These are phyloP conservation scores for Fusarium oxysporum DNA, from an alignment of 2,329 filamentous ascomycete genomes.

Conservation along the genomic window DNA sequence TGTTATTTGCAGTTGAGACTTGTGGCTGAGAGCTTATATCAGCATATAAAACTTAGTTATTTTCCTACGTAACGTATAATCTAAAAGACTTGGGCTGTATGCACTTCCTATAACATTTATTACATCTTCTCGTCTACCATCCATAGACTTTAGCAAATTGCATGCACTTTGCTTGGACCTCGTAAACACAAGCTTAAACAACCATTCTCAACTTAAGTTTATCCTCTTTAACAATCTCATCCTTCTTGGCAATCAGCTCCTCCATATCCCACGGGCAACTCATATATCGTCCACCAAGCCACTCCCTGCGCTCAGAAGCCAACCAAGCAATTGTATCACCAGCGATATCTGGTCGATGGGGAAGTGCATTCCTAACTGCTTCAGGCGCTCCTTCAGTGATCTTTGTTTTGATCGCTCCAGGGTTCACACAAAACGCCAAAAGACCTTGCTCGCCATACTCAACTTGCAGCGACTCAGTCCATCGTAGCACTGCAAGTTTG, in stretches of 20 bases:
- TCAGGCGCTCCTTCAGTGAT: neutral
- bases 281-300: neutral
- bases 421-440: accelerated
- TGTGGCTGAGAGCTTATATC: no score
- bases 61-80: no score
- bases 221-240: neutral
- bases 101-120: no score
- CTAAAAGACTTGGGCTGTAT: no score
- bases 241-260: neutral
- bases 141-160: no score
- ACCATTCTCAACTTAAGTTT: neutral
- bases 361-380: neutral
- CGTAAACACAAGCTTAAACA: neutral
- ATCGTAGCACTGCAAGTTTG: neutral
- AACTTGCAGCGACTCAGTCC: neutral
- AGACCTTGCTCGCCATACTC: neutral
- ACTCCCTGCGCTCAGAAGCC: neutral
- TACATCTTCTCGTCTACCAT: no score
- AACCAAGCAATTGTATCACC: neutral
- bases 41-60: no score
- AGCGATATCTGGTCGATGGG: neutral
- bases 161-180: no score
- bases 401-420: neutral
- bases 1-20: no score
- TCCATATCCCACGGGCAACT: neutral